Base-by-base conservation (phyloP, 441 rosid genomes). In the Viola pubescens region DNA sequence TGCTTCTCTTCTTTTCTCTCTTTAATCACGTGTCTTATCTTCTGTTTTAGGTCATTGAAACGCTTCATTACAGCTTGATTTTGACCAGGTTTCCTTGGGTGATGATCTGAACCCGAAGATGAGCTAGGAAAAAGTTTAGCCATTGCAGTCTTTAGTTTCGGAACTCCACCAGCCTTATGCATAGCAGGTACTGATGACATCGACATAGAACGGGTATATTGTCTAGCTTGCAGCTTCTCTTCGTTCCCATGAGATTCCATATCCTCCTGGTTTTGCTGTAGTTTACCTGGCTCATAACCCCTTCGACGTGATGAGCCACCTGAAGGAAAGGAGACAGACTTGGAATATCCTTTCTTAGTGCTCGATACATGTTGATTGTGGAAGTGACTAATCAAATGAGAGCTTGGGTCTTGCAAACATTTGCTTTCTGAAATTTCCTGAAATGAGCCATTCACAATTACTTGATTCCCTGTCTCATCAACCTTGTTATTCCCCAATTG, bases 21-120 rank as follows among this genome's bases (percentile, higher is more conserved):
- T 26, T 67, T 72, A 11, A 85, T 79, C 9, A 75, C 89, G 51
- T 81, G 81, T 48, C 64, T 81, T 60, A 89, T 76, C 74, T 87
- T 89, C 66, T 82, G 81, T 52, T 72, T 82, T 39, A 89, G 80
- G 61, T 82, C 80, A 77, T 77, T 85, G 71, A 89, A 81, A 57
- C 78, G 83, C 50, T 71, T 89, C 43, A 73, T 77, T 4, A 66
- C 87, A 6, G 64, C 73, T 62, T 75, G 81, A 59, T 76, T 82
- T 52, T 65, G 75, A 49, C 68, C 60, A 14, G 46, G 65, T 53
- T 62, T 75, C 60, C 81, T 79, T 38, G 60, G 7, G 40, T 41
- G 60, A n/a, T 65, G 70, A 53, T 68, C 42, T 43, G 77, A 64
- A 67, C 68, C 75, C 41, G 78, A 56, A 37, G 71, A 9, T 48